Evolutionary conservation across 768 basidiomycete species (phyloP).

Genomic region (Suillus sp.): DNA sequence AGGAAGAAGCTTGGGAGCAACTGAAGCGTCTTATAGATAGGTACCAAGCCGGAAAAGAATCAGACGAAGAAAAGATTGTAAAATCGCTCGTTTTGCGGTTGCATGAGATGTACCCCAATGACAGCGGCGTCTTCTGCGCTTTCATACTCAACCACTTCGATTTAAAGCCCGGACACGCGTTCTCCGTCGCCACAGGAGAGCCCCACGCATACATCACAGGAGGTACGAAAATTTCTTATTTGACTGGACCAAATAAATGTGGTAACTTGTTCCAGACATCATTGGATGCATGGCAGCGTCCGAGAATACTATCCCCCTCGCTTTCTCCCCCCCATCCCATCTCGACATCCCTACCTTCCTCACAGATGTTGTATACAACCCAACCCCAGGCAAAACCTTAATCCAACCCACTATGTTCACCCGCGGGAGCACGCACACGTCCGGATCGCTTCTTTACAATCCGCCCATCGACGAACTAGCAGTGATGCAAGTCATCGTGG

Average conservation of each 20-base stretch:
- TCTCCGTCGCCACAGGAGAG: slow-evolving; percentile 57
- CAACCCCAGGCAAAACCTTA: slow-evolving; percentile 64
- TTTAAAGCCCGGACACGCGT: slow-evolving; percentile 51
- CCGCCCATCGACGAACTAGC: slow-evolving; percentile 92
- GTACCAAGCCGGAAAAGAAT: slow-evolving; percentile 14
- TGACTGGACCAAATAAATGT: neutral
- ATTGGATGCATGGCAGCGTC: slow-evolving; percentile 63
- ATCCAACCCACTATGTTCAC: slow-evolving; percentile 54
- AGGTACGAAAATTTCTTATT: slow-evolving; percentile 35
- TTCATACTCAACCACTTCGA: slow-evolving; percentile 57
- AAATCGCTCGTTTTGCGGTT: slow-evolving; percentile 43
- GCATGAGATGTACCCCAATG: slow-evolving; percentile 52
- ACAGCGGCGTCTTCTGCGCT: slow-evolving; percentile 54
- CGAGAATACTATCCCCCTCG: slow-evolving; percentile 62
- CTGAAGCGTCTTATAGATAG: slow-evolving; percentile 7
- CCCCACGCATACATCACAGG: slow-evolving; percentile 62
- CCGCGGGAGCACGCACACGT: slow-evolving; percentile 7
- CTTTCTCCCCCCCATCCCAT: slow-evolving; percentile 54
- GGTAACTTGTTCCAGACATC: slow-evolving; percentile 42
- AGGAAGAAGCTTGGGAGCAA: neutral
- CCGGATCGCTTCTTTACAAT: slow-evolving; percentile 64
- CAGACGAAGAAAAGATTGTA: slow-evolving; percentile 20
- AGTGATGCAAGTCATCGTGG: slow-evolving; percentile 63
- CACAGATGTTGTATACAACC: slow-evolving; percentile 74
- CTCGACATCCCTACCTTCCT: slow-evolving; percentile 87